These are phyloP conservation scores for Saccharomycopsis schoenii DNA, from an alignment of 805 yeast species.

Conservation along the genomic window DNA sequence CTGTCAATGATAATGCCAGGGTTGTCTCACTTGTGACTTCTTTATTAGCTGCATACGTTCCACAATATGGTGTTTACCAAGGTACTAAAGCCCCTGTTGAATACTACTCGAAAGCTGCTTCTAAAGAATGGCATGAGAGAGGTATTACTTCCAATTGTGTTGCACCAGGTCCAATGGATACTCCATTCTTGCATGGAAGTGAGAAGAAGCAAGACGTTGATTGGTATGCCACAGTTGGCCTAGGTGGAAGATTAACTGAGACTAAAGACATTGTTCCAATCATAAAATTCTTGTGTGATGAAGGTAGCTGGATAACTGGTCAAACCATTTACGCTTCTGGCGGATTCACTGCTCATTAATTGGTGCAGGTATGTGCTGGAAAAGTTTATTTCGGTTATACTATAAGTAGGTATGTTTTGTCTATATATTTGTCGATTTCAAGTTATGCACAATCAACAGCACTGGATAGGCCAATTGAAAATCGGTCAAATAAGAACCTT, in stretches of 20 bases:
- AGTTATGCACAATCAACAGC: too few relatives aligned
- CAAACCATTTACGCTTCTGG: constrained; percentile 58
- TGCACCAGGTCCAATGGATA: constrained; percentile 62
- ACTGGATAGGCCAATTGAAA: too few relatives aligned
- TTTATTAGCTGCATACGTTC: constrained; percentile 55
- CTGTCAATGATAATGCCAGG: constrained; percentile 41
- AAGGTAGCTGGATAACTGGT: constrained; percentile 63
- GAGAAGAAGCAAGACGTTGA: constrained; percentile 44
- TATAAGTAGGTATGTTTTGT: too few relatives aligned
- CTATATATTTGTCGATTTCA: too few relatives aligned
- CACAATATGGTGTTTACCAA: constrained; percentile 42
- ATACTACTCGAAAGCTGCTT: constrained; percentile 41
- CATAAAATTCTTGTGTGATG: constrained; percentile 47
- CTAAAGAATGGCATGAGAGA: constrained; percentile 40
- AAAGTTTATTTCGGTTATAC: too few relatives aligned
- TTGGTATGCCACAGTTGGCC: constrained; percentile 43
- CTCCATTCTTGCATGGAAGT: constrained; percentile 55
- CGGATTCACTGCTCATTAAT: constrained; percentile 53
- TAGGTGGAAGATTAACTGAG: constrained; percentile 44
- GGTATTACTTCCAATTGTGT: constrained; percentile 44
- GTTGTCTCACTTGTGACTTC: constrained; percentile 54
- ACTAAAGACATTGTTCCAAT: constrained; percentile 56
- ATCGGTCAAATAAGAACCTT: too few relatives aligned
- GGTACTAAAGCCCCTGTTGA: constrained; percentile 51
- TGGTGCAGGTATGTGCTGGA: not conserved